phyloP scores from a whole-genome alignment of 169 alveolate genomes.

The Amoebophrya sp. region DNA sequence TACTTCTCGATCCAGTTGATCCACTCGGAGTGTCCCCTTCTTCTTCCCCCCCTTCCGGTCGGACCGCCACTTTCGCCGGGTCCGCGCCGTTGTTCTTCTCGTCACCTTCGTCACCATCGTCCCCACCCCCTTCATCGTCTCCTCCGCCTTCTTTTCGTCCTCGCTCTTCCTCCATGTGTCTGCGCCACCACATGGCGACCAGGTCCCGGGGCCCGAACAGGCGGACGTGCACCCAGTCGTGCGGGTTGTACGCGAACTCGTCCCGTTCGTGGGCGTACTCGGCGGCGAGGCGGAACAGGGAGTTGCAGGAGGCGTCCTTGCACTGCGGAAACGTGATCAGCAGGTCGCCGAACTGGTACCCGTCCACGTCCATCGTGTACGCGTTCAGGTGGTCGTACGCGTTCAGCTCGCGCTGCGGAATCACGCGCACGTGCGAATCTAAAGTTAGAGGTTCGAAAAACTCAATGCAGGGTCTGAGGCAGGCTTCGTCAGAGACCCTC shows the following conservation, averaged over 20 bases:
- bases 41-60: too few relatives aligned
- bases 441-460: too few relatives aligned
- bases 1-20: too few relatives aligned
- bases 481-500: too few relatives aligned
- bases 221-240: slow-evolving; percentile 13
- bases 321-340: slow-evolving; percentile 13
- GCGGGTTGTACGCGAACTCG: background rate
- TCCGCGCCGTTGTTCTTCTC: too few relatives aligned
- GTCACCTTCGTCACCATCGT: too few relatives aligned
- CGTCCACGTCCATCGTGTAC: slow-evolving; percentile 3
- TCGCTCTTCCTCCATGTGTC: background rate
- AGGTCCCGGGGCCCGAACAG: slow-evolving; percentile 12
- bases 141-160: background rate
- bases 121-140: background rate
- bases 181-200: background rate
- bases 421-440: background rate
- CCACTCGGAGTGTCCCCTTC: too few relatives aligned
- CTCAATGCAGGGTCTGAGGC: too few relatives aligned
- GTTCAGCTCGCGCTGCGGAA: slow-evolving; percentile 3
- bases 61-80: too few relatives aligned
- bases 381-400: slow-evolving; percentile 13
- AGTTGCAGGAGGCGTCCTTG: slow-evolving; percentile 1
- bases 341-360: background rate
- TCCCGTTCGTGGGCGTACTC: background rate
- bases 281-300: slow-evolving; percentile 5